A percentile compares a stretch with the other conserved stretches of the same genome.
These are phyloP conservation scores for Flaveria ramosissima DNA, from an alignment of 129 eudicot genomes.

Conservation along the genomic window DNA sequence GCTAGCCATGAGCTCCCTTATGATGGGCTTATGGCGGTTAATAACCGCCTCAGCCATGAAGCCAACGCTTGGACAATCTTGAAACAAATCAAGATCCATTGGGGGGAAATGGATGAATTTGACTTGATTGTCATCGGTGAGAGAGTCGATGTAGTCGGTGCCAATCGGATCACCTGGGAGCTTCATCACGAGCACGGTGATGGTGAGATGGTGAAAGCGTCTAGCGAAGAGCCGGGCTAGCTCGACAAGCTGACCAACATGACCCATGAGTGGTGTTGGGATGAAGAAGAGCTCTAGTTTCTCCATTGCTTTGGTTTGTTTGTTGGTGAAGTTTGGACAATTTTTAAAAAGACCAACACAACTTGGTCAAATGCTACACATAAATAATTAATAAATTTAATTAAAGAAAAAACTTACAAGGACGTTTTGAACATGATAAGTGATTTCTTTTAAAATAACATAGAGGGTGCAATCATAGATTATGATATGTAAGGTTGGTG, in stretches of 20 bases:
- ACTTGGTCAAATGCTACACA: too few relatives aligned
- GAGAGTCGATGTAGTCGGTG: constrained; percentile 33
- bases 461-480: too few relatives aligned
- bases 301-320: constrained; percentile 7
- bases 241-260: constrained; percentile 29
- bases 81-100: constrained; percentile 27
- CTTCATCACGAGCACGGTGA: constrained; percentile 47
- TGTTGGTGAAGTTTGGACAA: too few relatives aligned
- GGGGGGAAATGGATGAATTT: constrained; percentile 45
- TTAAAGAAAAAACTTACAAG: too few relatives aligned
- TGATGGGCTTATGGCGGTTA: constrained; percentile 37
- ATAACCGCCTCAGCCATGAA: constrained; percentile 31
- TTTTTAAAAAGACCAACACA: too few relatives aligned
- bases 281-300: constrained; percentile 24
- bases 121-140: constrained; percentile 22
- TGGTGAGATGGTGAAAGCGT: constrained; percentile 30
- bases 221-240: constrained; percentile 29
- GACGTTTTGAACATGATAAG: too few relatives aligned
- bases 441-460: too few relatives aligned
- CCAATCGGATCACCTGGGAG: constrained; percentile 40
- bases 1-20: constrained; percentile 27
- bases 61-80: constrained; percentile 32
- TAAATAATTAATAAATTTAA: too few relatives aligned
- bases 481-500: too few relatives aligned
- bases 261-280: constrained; percentile 32